These are phyloP conservation scores for Nakazawaea laoshanensis DNA, from an alignment of 805 yeast species.

Conservation along the genomic window DNA sequence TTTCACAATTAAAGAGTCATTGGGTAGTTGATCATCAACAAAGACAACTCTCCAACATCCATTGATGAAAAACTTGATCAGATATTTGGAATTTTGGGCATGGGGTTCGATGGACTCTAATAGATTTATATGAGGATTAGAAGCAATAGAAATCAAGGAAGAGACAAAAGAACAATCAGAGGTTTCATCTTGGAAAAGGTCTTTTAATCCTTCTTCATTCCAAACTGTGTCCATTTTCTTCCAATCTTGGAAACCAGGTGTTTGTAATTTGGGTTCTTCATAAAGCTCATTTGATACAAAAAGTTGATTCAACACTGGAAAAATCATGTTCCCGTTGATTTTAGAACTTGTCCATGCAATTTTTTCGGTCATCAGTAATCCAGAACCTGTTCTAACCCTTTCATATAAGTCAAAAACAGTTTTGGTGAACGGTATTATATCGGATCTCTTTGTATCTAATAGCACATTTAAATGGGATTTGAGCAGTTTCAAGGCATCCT, in stretches of 20 bases:
- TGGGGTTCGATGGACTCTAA: constrained; percentile 20
- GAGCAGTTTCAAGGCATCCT: too few relatives aligned
- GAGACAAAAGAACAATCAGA: constrained; percentile 75
- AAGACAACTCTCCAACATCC: constrained; percentile 41
- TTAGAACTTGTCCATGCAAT: constrained; percentile 17
- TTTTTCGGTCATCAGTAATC: constrained; percentile 8
- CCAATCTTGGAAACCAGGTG: too few relatives aligned
- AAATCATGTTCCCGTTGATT: too few relatives aligned
- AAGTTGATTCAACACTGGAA: too few relatives aligned
- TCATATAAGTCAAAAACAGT: too few relatives aligned
- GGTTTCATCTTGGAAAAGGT: constrained; percentile 40
- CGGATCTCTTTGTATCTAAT: too few relatives aligned
- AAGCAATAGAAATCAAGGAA: constrained; percentile 44
- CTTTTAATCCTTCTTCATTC: constrained; percentile 13
- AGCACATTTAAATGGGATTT: too few relatives aligned
- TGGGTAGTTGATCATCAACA: constrained; percentile 40
- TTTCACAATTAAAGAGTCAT: constrained; percentile 22
- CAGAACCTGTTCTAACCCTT: too few relatives aligned
- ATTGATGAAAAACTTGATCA: constrained; percentile 38
- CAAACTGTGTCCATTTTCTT: constrained; percentile 4
- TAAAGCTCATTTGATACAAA: too few relatives aligned
- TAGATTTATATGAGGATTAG: constrained; percentile 16
- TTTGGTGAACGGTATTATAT: too few relatives aligned
- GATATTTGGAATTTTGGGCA: constrained; percentile 23
- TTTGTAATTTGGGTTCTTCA: too few relatives aligned